Evolutionary conservation across 306 rosid genomes (phyloP).

Genomic region (Clitoria ternatea): DNA sequence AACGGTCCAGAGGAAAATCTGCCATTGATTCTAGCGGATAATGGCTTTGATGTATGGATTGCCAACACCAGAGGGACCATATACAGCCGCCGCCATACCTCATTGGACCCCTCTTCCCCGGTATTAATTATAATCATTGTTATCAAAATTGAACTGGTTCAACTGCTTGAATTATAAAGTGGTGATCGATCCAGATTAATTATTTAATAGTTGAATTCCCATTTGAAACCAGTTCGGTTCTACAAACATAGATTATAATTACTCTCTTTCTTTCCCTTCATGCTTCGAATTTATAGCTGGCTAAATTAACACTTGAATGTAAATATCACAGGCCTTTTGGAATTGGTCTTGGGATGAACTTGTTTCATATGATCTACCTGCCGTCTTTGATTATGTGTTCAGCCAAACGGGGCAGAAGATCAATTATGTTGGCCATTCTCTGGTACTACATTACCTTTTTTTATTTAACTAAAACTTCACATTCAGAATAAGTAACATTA

Average conservation of each 20-base stretch:
- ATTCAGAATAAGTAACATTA: too few species aligned
- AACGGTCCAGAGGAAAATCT: constrained; percentile 67
- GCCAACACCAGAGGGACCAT: constrained; percentile 84
- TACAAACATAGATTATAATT: too few species aligned
- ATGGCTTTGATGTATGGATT: constrained; percentile 86
- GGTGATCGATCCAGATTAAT: too few species aligned
- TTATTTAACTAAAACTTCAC: too few species aligned
- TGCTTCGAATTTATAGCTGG: neutral
- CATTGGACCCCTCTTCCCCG: constrained; percentile 40
- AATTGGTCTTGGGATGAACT: constrained; percentile 89
- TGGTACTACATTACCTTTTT: constrained; percentile 43
- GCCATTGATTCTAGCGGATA: constrained; percentile 78
- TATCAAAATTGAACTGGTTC: too few species aligned
- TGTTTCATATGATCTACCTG: constrained; percentile 69
- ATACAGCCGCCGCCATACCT: constrained; percentile 57
- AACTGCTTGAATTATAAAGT: too few species aligned
- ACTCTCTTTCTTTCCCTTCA: too few species aligned
- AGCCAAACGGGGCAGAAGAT: constrained; percentile 69
- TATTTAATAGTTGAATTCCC: too few species aligned
- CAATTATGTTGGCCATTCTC: constrained; percentile 82
- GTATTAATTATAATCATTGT: too few species aligned
- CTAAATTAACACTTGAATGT: neutral
- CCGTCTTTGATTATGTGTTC: constrained; percentile 60
- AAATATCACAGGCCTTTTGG: constrained; percentile 60
- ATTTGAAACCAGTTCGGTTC: too few species aligned